A percentile compares a stretch with the other conserved stretches of the same genome.
Conservation (phyloP, 1,139 yeast species). For the Suhomyces bribrorum region DNA sequence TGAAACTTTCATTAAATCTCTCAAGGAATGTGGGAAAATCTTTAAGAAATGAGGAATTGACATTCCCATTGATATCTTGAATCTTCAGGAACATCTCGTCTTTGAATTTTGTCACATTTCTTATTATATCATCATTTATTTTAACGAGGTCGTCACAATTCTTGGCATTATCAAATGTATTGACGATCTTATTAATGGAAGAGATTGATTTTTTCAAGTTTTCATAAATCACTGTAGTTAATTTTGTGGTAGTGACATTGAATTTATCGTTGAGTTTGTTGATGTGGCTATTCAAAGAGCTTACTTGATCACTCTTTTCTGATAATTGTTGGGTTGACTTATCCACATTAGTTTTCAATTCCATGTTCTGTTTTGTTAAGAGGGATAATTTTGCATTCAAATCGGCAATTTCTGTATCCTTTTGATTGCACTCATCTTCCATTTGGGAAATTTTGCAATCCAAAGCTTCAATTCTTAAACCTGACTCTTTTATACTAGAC, state of each 20-base stretch:
- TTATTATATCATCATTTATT: constrained; percentile 8
- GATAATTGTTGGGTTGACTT: constrained; percentile 3
- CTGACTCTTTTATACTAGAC: constrained; percentile 25
- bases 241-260: constrained; percentile 16
- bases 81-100: constrained; percentile 9
- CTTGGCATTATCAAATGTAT: constrained; percentile 8
- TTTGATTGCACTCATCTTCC: constrained; percentile 3
- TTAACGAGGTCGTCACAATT: constrained; percentile 9
- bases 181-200: constrained; percentile 11
- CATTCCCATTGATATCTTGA: constrained; percentile 12
- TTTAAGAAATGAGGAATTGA: constrained; percentile 13
- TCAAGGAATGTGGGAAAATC: constrained; percentile 15
- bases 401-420: constrained; percentile 4
- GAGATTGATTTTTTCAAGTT: constrained; percentile 15
- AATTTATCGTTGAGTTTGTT: constrained; percentile 15
- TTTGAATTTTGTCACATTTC: constrained; percentile 10
- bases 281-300: constrained; percentile 13
- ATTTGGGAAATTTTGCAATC: constrained; percentile 3
- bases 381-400: neutral
- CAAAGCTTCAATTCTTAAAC: constrained; percentile 8
- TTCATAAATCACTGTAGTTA: constrained; percentile 17
- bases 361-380: neutral
- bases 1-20: constrained; percentile 14
- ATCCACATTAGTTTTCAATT: neutral
- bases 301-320: constrained; percentile 12